Conservation (phyloP, 129 eudicot species). For the Rutidosis leptorrhynchoides region DNA sequence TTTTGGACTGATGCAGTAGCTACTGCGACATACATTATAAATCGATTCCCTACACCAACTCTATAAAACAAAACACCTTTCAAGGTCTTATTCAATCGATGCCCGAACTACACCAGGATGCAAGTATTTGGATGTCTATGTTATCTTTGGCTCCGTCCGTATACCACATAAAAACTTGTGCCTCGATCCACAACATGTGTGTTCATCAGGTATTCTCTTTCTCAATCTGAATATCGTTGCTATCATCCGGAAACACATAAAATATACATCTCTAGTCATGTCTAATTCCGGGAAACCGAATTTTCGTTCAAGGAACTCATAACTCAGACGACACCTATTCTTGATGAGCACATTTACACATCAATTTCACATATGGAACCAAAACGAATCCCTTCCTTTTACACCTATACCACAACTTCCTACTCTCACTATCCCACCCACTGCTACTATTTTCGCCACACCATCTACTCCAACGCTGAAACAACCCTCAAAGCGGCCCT, state of each 20-base stretch:
- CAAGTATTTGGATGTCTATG: constrained; percentile 3
- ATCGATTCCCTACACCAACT: not conserved
- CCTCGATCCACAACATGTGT: not conserved
- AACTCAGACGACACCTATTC: too few relatives aligned
- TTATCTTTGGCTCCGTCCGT: too few relatives aligned
- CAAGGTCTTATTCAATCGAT: not conserved
- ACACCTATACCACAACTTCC: too few relatives aligned
- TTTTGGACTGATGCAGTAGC: constrained; percentile 11
- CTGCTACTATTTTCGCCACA: too few relatives aligned
- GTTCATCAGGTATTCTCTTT: not conserved
- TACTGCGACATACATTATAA: not conserved
- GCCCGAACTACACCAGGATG: not conserved
- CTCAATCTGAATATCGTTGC: constrained; percentile 4
- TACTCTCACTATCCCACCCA: too few relatives aligned
- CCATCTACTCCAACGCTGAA: too few relatives aligned
- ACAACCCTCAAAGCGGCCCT: too few relatives aligned
- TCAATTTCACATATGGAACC: too few relatives aligned
- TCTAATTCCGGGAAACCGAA: not conserved
- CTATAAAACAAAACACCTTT: not conserved
- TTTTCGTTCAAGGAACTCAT: too few relatives aligned
- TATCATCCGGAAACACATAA: not conserved
- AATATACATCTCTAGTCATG: not conserved
- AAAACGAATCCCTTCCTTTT: too few relatives aligned
- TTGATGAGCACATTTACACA: too few relatives aligned
- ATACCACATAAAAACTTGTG: too few relatives aligned